Evolutionary conservation across 2,329 filamentous ascomycete genomes (phyloP).

Genomic region (Metarhizium rileyi): DNA sequence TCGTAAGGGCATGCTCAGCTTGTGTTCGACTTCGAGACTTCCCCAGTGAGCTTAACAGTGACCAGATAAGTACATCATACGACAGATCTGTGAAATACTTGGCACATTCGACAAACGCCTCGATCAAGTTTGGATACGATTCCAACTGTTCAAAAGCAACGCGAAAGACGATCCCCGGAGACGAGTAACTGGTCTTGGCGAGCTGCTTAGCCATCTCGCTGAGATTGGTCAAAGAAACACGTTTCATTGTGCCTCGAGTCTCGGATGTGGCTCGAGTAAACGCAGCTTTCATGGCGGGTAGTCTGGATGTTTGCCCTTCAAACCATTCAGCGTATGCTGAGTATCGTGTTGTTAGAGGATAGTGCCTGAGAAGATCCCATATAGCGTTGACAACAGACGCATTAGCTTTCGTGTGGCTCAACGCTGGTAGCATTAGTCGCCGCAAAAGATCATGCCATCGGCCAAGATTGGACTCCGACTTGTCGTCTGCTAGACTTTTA

Average conservation of each 20-base stretch:
- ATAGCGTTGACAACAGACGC: constrained; percentile 77
- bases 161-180: constrained; percentile 83
- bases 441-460: constrained; percentile 83
- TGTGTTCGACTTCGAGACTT: constrained; percentile 55
- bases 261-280: constrained; percentile 70
- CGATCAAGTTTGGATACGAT: constrained; percentile 88
- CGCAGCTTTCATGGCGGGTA: constrained; percentile 67
- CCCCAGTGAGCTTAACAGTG: constrained; percentile 65
- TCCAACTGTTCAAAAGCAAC: constrained; percentile 87
- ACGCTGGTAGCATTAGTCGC: constrained; percentile 73
- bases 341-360: constrained; percentile 68
- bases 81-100: constrained; percentile 88
- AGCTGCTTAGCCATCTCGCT: constrained; percentile 77
- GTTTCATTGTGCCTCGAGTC: constrained; percentile 78
- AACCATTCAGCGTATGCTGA: constrained; percentile 93
- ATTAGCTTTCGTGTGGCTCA: constrained; percentile 80
- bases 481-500: constrained; percentile 61
- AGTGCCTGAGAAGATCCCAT: constrained; percentile 72
- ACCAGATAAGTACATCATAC: constrained; percentile 91
- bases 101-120: constrained; percentile 88
- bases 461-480: constrained; percentile 56
- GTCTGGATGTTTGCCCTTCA: constrained; percentile 63
- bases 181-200: constrained; percentile 85
- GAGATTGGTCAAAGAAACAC: constrained; percentile 80
- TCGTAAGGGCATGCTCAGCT: constrained; percentile 56